Conservation (phyloP, 768 basidiomycete species). For the Tricholoma furcatifolium region DNA sequence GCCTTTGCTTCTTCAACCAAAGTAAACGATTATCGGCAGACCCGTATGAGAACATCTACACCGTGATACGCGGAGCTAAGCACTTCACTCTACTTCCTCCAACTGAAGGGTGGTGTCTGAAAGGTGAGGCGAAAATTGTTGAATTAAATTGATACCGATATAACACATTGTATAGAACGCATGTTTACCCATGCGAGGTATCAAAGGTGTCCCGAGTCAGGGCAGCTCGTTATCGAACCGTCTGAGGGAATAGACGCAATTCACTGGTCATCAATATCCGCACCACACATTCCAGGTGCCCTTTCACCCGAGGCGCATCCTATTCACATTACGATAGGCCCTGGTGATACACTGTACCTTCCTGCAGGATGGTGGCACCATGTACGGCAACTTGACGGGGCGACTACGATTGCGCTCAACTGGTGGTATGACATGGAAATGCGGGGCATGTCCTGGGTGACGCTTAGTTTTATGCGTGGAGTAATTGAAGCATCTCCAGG, state of each 20-base stretch:
- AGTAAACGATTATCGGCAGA: constrained; percentile 8
- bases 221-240: constrained; percentile 25
- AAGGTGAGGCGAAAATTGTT: constrained; percentile 49
- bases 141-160: neutral
- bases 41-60: constrained; percentile 93
- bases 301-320: constrained; percentile 59
- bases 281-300: constrained; percentile 49
- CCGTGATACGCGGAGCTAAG: constrained; percentile 81
- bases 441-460: constrained; percentile 67
- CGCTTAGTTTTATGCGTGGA: constrained; percentile 61
- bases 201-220: constrained; percentile 37
- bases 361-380: constrained; percentile 97
- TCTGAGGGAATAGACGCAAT: constrained; percentile 35
- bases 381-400: constrained; percentile 63
- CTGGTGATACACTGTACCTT: constrained; percentile 83
- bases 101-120: constrained; percentile 80
- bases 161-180: constrained; percentile 40
- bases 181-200: constrained; percentile 70
- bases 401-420: constrained; percentile 70
- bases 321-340: constrained; percentile 59
- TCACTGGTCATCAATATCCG: constrained; percentile 79
- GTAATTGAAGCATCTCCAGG: constrained; percentile 34
- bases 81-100: constrained; percentile 87
- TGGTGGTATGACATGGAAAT: constrained; percentile 91
- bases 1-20: neutral